Conservation (phyloP, 352 stramenopile genomes). For the Peronospora farinosa region DNA sequence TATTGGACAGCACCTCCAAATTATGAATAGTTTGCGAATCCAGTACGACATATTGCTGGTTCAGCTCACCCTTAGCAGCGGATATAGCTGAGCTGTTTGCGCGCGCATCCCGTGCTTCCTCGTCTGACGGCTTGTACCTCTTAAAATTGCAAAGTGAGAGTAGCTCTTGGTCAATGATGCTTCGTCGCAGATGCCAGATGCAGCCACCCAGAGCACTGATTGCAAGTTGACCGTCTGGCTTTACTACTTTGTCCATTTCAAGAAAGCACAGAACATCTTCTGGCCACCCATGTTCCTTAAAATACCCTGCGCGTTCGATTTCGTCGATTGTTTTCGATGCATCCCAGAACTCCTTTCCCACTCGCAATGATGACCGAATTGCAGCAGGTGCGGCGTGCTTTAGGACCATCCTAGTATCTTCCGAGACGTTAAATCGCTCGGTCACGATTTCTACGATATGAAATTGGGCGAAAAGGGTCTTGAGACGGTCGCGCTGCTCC, state of each 20-base stretch:
- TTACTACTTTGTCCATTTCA: constrained; percentile 69
- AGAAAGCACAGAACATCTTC: constrained; percentile 48
- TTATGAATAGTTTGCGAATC: constrained; percentile 97
- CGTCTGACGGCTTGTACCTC: constrained; percentile 73
- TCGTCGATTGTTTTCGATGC: constrained; percentile 85
- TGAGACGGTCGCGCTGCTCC: constrained; percentile 90
- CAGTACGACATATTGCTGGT: constrained; percentile 88
- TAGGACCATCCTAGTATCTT: constrained; percentile 66
- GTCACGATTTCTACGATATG: constrained; percentile 81
- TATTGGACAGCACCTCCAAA: constrained; percentile 92
- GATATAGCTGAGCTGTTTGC: constrained; percentile 19
- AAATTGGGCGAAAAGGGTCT: constrained; percentile 92
- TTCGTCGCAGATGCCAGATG: constrained; percentile 73
- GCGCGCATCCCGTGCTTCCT: constrained; percentile 32
- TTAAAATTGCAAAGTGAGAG: constrained; percentile 74
- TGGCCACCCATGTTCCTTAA: constrained; percentile 72
- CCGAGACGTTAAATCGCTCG: constrained; percentile 55
- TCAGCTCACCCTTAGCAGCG: constrained; percentile 44
- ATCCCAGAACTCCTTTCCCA: constrained; percentile 88
- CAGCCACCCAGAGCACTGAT: constrained; percentile 68
- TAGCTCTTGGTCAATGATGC: constrained; percentile 80
- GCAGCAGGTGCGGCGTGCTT: constrained; percentile 60
- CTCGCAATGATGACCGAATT: constrained; percentile 55
- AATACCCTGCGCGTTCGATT: constrained; percentile 86
- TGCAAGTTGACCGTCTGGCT: constrained; percentile 47